phyloP scores from a whole-genome alignment of 2,329 filamentous ascomycete genomes.

The Trichophyton schoenleinii region DNA sequence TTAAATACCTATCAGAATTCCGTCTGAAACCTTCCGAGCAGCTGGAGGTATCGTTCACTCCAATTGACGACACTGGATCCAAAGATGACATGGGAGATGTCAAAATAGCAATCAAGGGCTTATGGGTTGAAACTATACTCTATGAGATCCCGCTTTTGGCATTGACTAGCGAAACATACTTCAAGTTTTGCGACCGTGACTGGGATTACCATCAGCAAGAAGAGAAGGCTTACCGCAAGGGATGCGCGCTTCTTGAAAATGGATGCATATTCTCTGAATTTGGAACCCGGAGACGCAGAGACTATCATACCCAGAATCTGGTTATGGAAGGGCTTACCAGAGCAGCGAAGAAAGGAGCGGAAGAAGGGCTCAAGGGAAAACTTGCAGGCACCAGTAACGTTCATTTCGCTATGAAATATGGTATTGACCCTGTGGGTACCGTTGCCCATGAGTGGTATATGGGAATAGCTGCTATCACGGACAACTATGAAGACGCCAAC shows the following conservation, averaged over 20 bases:
- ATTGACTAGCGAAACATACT: slow-evolving; percentile 88
- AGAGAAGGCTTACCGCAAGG: slow-evolving; percentile 73
- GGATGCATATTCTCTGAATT: slow-evolving; percentile 92
- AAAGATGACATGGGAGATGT: slow-evolving; percentile 62
- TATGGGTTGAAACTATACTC: slow-evolving; percentile 89
- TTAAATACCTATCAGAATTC: slow-evolving; percentile 71
- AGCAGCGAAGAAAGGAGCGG: slow-evolving; percentile 58
- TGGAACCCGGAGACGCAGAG: slow-evolving; percentile 72
- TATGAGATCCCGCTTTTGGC: slow-evolving; percentile 95
- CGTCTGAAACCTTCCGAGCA: slow-evolving; percentile 70
- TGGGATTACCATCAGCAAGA: slow-evolving; percentile 84
- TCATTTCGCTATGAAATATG: slow-evolving; percentile 88
- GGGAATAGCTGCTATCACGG: slow-evolving; percentile 83
- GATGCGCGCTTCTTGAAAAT: slow-evolving; percentile 59
- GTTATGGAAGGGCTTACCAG: slow-evolving; percentile 77
- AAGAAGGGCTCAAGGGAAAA: slow-evolving; percentile 55
- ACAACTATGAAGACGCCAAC: slow-evolving; percentile 73
- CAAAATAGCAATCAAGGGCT: slow-evolving; percentile 61
- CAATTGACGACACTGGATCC: slow-evolving; percentile 44
- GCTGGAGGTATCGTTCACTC: slow-evolving; percentile 54
- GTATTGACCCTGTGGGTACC: slow-evolving; percentile 72
- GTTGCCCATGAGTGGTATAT: slow-evolving; percentile 99
- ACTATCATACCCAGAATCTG: slow-evolving; percentile 88
- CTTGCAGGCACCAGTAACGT: slow-evolving; percentile 90
- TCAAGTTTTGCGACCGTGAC: slow-evolving; percentile 87